Conservation (phyloP, 441 rosid genomes). For the Rhodomyrtus psidioides region DNA sequence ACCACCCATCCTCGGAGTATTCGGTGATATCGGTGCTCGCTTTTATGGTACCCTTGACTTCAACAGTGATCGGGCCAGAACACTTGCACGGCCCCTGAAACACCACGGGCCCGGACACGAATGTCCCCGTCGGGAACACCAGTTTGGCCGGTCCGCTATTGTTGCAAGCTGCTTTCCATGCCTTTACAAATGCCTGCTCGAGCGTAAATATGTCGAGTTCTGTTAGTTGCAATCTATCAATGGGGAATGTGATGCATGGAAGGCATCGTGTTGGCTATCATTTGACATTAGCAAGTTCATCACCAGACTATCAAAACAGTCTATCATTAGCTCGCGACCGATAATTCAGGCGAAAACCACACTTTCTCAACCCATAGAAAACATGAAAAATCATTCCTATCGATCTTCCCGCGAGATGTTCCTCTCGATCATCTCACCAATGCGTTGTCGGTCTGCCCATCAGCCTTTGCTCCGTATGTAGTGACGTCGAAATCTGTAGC, state of each 20-base stretch:
- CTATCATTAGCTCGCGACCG: neutral
- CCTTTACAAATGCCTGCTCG: slow-evolving; percentile 22
- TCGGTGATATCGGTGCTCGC: slow-evolving; percentile 14
- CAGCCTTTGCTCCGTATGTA: neutral
- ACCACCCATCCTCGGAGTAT: slow-evolving; percentile 18
- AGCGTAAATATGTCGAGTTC: slow-evolving; percentile 3
- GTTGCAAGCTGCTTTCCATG: slow-evolving; percentile 33
- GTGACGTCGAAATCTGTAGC: neutral
- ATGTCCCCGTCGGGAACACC: slow-evolving; percentile 26
- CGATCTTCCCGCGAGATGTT: neutral
- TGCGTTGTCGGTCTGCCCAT: neutral
- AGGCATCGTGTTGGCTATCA: neutral
- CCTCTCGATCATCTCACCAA: neutral
- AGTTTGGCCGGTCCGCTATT: slow-evolving; percentile 13
- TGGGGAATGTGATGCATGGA: neutral
- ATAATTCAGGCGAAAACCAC: neutral
- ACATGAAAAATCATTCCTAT: neutral
- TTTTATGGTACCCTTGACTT: slow-evolving; percentile 18
- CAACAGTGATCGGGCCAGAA: slow-evolving; percentile 9
- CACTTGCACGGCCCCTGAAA: slow-evolving; percentile 37
- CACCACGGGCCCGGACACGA: slow-evolving; percentile 3
- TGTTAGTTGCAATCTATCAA: slow-evolving; percentile 9
- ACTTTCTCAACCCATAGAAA: neutral
- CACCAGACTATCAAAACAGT: neutral
- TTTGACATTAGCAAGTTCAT: neutral